Evolutionary conservation across 371 early-diverging fungal genomes (phyloP), one percentile per base, ranked within the genome.

Genomic region (Zychaea mexicana): DNA sequence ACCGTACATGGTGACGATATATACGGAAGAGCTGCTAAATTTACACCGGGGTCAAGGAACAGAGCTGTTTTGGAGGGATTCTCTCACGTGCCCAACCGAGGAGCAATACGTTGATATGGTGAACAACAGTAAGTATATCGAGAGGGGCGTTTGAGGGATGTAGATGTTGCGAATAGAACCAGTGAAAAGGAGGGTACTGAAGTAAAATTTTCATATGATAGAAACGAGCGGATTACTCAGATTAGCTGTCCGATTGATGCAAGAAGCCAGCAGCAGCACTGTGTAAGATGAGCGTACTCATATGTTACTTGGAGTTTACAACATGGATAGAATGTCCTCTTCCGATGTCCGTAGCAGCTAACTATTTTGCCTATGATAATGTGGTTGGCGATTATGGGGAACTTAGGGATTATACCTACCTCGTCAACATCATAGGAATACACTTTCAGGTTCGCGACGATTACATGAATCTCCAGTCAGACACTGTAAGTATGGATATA

Each of bases 361-460:
- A n/a, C n/a, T n/a, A n/a, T n/a, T n/a, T n/a, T n/a, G n/a, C n/a
- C n/a, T n/a, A n/a, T n/a, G n/a, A n/a, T n/a, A n/a, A n/a, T n/a
- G n/a, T n/a, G n/a, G n/a, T n/a, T n/a, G n/a, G n/a, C n/a, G n/a
- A n/a, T n/a, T n/a, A n/a, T n/a, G n/a, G n/a, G n/a, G n/a, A n/a
- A n/a, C 24, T 15, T 57, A 79, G 79, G n/a, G 93, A 96, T 63
- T 95, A 85, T 70, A 85, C 92, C 2, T 77, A 72, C 0, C 76
- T 97, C 49, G 96, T 95, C 1, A 88, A 94, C 72, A 67, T 92
- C 58, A 85, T 98, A 32, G 98, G 98, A 0, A 86, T 92, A 30
- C 93, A 93, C 60, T 98, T 92, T 71, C 98, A 98, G 83, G 91
- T 98, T 57, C 87, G 97, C 27, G 98, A 98, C 75, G 98, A 98